phyloP scores from a whole-genome alignment of 495 filamentous ascomycete species.

The Penicillium desertorum region DNA sequence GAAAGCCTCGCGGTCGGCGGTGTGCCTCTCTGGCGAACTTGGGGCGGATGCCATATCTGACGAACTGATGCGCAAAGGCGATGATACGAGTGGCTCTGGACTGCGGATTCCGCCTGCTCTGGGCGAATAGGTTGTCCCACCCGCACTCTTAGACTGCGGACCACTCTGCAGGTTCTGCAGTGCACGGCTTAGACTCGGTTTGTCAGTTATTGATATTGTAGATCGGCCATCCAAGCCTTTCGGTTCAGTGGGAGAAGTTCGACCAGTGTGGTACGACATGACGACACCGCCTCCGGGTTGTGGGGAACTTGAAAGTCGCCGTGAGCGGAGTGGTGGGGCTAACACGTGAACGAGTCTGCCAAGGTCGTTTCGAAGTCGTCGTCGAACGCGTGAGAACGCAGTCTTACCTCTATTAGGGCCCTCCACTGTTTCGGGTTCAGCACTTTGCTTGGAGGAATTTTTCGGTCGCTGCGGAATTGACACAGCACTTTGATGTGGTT shows the following conservation, averaged over 20 bases:
- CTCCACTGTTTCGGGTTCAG: too few relatives aligned
- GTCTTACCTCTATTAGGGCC: too few relatives aligned
- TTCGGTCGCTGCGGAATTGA: too few relatives aligned
- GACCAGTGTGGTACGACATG: conserved; percentile 32
- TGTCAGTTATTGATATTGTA: not conserved
- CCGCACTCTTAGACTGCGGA: conserved; percentile 45
- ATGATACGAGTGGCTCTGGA: conserved; percentile 26
- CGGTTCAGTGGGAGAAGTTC: conserved; percentile 16
- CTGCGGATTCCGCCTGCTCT: conserved; percentile 19
- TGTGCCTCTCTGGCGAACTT: conserved; percentile 26
- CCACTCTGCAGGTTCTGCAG: conserved; percentile 23
- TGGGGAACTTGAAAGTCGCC: conserved; percentile 22
- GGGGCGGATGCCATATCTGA: conserved; percentile 26
- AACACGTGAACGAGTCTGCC: too few relatives aligned
- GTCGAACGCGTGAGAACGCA: too few relatives aligned
- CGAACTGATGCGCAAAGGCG: conserved; percentile 28
- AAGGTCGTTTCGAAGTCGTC: too few relatives aligned
- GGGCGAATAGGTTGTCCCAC: conserved; percentile 29
- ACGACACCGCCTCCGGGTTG: conserved; percentile 31
- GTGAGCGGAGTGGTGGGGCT: too few relatives aligned
- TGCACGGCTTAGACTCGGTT: conserved; percentile 17
- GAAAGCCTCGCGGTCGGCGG: conserved; percentile 11
- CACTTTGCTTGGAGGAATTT: too few relatives aligned
- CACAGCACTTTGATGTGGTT: too few relatives aligned
- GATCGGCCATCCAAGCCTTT: conserved; percentile 6